phyloP scores from a whole-genome alignment of 1,284 basidiomycete genomes.

The Garcileccinum viscosum region DNA sequence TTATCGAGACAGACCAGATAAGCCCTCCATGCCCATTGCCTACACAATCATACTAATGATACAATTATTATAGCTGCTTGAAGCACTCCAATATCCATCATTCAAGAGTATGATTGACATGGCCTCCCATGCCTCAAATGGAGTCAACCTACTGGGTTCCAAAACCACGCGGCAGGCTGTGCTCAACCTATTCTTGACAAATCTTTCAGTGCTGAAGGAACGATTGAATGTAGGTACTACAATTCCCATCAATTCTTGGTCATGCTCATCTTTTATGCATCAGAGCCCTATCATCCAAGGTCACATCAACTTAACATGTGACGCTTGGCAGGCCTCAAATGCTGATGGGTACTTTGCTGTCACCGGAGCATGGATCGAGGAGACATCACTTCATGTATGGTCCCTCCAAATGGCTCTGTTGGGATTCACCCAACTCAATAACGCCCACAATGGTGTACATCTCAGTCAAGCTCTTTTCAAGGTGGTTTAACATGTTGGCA shows the following conservation, averaged over 20 bases:
- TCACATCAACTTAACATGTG: slow-evolving; percentile 5
- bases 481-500: not conserved
- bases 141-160: not conserved
- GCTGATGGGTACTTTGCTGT: slow-evolving; percentile 4
- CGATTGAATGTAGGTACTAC: not conserved
- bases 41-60: no score
- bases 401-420: not conserved
- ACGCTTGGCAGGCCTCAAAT: slow-evolving; percentile 8
- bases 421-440: slow-evolving; percentile 4
- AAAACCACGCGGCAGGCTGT: not conserved
- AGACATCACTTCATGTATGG: not conserved
- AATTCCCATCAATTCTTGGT: not conserved
- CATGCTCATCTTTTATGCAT: not conserved
- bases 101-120: not conserved
- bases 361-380: slow-evolving; percentile 11
- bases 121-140: not conserved
- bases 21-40: no score
- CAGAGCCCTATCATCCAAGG: not conserved
- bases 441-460: not conserved
- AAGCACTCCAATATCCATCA: no score
- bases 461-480: slow-evolving; percentile 16
- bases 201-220: no score
- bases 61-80: no score
- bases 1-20: not conserved
- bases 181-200: not conserved